phyloP scores from a whole-genome alignment of 495 filamentous ascomycete genomes.

The Copromyces sp. region DNA sequence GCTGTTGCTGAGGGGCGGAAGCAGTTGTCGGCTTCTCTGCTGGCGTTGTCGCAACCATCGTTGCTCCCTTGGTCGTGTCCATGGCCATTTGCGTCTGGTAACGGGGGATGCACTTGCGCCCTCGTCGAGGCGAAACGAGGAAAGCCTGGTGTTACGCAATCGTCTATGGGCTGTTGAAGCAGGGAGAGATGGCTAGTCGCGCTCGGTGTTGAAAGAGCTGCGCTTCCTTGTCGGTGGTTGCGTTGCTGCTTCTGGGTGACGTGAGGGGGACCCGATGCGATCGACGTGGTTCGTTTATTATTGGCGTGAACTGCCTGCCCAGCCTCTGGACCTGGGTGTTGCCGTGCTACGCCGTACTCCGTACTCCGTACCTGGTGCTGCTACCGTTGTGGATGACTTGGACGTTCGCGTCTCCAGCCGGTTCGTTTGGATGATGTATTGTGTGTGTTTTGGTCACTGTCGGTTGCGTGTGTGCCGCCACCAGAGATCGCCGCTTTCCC shows the following conservation, averaged over 20 bases:
- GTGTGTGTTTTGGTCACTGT: neutral
- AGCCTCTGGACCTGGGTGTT: neutral
- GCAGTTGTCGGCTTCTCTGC: slow-evolving; percentile 13
- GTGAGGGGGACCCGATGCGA: neutral
- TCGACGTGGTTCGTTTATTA: neutral
- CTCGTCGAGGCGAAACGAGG: neutral
- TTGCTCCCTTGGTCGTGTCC: slow-evolving; percentile 2
- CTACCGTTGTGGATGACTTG: neutral
- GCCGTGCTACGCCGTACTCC: neutral
- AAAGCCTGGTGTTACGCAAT: neutral
- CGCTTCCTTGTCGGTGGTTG: neutral
- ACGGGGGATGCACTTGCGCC: neutral
- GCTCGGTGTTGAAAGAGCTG: neutral
- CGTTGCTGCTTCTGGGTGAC: neutral
- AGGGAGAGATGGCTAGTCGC: neutral
- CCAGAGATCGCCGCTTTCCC: too few species aligned
- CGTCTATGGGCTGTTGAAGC: neutral
- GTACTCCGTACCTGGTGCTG: neutral
- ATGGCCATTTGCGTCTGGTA: slow-evolving; percentile 14
- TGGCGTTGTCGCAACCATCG: slow-evolving; percentile 1
- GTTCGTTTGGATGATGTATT: neutral
- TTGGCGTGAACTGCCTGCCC: slow-evolving; percentile 1
- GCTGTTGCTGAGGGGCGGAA: slow-evolving; percentile 17
- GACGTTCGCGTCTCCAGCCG: neutral
- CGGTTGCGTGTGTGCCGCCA: neutral